Base-by-base conservation (phyloP, 2,329 filamentous ascomycete species). In the Ceratocystis lukuohia region DNA sequence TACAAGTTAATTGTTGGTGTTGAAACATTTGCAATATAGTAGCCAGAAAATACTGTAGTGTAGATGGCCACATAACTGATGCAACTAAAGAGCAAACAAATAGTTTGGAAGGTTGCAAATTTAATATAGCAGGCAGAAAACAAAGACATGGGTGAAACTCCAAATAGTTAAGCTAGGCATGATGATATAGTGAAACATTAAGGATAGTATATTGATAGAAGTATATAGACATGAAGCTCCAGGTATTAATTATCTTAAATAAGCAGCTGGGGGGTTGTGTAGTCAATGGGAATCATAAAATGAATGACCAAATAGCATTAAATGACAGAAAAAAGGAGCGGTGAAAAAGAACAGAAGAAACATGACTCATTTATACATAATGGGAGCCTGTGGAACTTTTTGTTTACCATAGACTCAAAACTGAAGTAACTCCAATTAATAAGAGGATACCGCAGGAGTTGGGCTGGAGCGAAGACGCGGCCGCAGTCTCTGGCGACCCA, bases 401-500 rank as follows among this genome's bases (percentile, higher is more conserved):
- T 37, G 56, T 59, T 59, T 59, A 37, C 56, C 56, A 59, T 25
- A 37, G 56, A 59, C 28, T 59, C 28, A 59, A 59, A n/a, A 59
- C 12, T 59, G 56, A 59, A n/a, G 30, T 33, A 25, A 59, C 20
- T n/a, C 28, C 28, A 59, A 59, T 8, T 33, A 59, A 10, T 2
- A 59, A 8, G 56, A 59, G 17, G 3, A 59, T 59, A 28, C 56
- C 15, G 1, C 33, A n/a, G 33, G 17, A 33, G 12, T 7, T n/a
- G n/a, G 28, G 56, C 28, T 20, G 56, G 37, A 59, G 28, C 7
- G 12, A n/a, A 10, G 56, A 37, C n/a, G 56, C 56, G 33, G 56
- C 56, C n/a, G 28, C 56, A 59, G 17, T 37, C 17, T 59, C 56
- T n/a, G 56, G 56, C 5, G 30, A 53, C 5, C 45, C 10, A 25